Conservation (phyloP, 1,139 yeast species). For the Geotrichum histeridarum region DNA sequence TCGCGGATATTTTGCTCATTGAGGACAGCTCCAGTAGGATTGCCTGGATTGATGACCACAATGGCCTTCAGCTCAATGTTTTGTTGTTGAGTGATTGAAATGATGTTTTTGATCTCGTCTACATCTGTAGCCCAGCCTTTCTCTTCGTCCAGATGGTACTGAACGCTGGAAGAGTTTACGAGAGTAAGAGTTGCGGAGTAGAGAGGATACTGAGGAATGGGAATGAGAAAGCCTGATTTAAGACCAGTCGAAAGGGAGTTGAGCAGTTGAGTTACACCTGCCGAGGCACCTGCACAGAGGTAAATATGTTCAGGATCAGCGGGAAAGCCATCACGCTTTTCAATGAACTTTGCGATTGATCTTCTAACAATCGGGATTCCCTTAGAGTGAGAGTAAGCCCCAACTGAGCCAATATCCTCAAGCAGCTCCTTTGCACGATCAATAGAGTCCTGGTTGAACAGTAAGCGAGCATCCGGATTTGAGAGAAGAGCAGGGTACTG, state of each 20-base stretch:
- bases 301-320: slow-evolving; percentile 69
- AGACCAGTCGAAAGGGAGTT: slow-evolving; percentile 63
- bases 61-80: slow-evolving; percentile 69
- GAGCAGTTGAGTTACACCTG: slow-evolving; percentile 75
- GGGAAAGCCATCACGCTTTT: slow-evolving; percentile 61
- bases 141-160: slow-evolving; percentile 80
- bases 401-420: slow-evolving; percentile 68
- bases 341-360: slow-evolving; percentile 75
- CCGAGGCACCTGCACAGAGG: slow-evolving; percentile 89
- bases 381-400: slow-evolving; percentile 92
- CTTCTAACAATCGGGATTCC: slow-evolving; percentile 70
- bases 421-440: slow-evolving; percentile 62
- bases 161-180: slow-evolving; percentile 73
- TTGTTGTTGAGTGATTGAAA: slow-evolving; percentile 47
- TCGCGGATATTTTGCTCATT: slow-evolving; percentile 59
- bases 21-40: slow-evolving; percentile 90
- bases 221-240: slow-evolving; percentile 79
- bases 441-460: slow-evolving; percentile 68
- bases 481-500: slow-evolving; percentile 74
- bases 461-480: slow-evolving; percentile 31
- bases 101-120: slow-evolving; percentile 53
- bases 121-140: slow-evolving; percentile 82
- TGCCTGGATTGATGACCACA: slow-evolving; percentile 95
- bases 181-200: slow-evolving; percentile 89
- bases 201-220: slow-evolving; percentile 95